Percentiles rank a stretch among this genome's conserved stretches.
These are phyloP conservation scores for Curvularia sp. DNA, from an alignment of 2,329 filamentous ascomycete genomes.

Conservation along the genomic window DNA sequence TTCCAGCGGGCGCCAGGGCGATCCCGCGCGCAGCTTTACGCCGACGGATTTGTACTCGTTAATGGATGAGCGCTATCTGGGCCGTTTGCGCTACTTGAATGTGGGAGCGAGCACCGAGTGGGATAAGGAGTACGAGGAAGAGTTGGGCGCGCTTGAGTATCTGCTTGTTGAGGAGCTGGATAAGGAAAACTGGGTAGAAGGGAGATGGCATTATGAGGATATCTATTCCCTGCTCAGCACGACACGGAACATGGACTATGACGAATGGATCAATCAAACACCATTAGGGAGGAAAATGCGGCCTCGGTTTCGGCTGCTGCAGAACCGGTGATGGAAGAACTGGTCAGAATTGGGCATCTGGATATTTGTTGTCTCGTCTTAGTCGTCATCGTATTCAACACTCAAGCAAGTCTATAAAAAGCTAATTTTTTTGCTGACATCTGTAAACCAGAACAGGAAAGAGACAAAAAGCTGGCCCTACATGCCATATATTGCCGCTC, in stretches of 20 bases:
- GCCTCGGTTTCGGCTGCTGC: constrained; percentile 32
- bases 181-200: constrained; percentile 47
- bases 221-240: constrained; percentile 11
- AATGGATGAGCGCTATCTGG: constrained; percentile 53
- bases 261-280: constrained; percentile 33
- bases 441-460: not conserved
- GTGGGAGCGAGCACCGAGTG: constrained; percentile 53
- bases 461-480: not conserved
- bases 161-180: constrained; percentile 50
- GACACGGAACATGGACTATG: constrained; percentile 26
- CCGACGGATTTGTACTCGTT: constrained; percentile 53
- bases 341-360: not conserved
- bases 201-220: constrained; percentile 46
- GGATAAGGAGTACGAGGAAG: constrained; percentile 43
- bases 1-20: constrained; percentile 45
- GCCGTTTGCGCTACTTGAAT: constrained; percentile 48
- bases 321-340: constrained; percentile 26
- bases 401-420: not conserved
- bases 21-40: constrained; percentile 50
- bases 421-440: constrained; percentile 3
- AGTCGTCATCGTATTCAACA: constrained; percentile 1
- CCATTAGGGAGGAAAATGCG: constrained; percentile 33
- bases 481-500: not conserved
- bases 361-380: not conserved
- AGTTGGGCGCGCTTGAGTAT: constrained; percentile 51